Evolutionary conservation across 1,284 basidiomycete genomes (phyloP).

Genomic region (Heterobasidion annosum): DNA sequence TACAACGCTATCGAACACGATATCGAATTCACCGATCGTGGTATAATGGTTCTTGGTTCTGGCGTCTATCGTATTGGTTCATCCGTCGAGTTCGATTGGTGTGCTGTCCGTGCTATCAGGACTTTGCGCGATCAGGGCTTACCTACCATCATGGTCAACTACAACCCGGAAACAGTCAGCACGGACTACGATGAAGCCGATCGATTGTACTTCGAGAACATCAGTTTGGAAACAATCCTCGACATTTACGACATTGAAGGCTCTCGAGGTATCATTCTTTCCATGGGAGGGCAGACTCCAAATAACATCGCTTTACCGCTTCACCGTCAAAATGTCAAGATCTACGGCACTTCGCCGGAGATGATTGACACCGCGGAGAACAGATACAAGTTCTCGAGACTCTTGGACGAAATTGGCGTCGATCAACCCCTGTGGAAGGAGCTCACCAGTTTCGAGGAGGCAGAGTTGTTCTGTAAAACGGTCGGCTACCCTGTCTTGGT

Average conservation of each 20-base stretch:
- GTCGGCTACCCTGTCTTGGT: constrained; percentile 96
- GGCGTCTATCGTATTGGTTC: constrained; percentile 99
- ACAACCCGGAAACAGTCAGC: constrained; percentile 98
- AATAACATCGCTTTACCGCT: constrained; percentile 97
- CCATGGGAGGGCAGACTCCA: constrained; percentile 98
- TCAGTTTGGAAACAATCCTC: constrained; percentile 91
- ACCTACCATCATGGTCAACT: constrained; percentile 99
- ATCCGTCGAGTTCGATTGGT: constrained; percentile 99
- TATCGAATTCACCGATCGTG: constrained; percentile 81
- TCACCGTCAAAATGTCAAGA: constrained; percentile 94
- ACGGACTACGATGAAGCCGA: constrained; percentile 99
- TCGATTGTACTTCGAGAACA: constrained; percentile 97
- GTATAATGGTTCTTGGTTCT: constrained; percentile 96
- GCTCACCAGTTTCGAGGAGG: constrained; percentile 86
- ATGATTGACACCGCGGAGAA: constrained; percentile 99
- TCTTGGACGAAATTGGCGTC: constrained; percentile 95
- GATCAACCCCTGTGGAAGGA: constrained; percentile 99
- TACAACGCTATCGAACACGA: constrained; percentile 96
- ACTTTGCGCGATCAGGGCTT: constrained; percentile 92
- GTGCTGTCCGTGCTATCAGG: constrained; percentile 93
- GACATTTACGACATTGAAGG: constrained; percentile 95
- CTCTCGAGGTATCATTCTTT: constrained; percentile 87
- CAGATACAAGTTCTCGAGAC: constrained; percentile 97
- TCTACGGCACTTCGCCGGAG: constrained; percentile 97
- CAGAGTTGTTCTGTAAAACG: constrained; percentile 80